phyloP scores from a whole-genome alignment of 495 filamentous ascomycete genomes.

The Aspergillus nanangensis region DNA sequence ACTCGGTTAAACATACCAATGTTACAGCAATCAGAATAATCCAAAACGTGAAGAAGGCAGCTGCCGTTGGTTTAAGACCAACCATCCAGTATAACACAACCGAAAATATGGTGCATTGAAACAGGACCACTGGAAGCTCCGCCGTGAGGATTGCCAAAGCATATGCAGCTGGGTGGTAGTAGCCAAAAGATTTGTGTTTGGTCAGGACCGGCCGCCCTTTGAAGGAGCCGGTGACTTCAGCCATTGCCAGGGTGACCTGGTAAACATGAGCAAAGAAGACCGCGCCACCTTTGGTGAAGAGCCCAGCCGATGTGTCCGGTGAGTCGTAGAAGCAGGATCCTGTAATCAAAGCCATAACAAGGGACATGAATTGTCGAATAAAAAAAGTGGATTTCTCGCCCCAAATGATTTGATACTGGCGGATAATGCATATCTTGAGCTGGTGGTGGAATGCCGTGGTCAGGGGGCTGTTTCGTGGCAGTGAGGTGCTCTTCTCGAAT shows the following conservation, averaged over 20 bases:
- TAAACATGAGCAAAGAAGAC: slow-evolving; percentile 69
- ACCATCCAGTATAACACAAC: slow-evolving; percentile 73
- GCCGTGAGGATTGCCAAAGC: slow-evolving; percentile 45
- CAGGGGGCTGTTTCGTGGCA: slow-evolving; percentile 38
- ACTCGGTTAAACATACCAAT: too few species aligned
- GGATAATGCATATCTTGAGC: slow-evolving; percentile 46
- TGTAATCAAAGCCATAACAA: slow-evolving; percentile 7
- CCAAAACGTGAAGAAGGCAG: slow-evolving; percentile 48
- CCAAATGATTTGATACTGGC: slow-evolving; percentile 52
- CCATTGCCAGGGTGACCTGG: slow-evolving; percentile 65
- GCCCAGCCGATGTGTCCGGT: neutral
- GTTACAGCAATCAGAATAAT: slow-evolving; percentile 41
- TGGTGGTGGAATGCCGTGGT: slow-evolving; percentile 48
- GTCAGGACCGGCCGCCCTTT: slow-evolving; percentile 53
- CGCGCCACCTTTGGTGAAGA: slow-evolving; percentile 46
- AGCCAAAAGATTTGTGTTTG: slow-evolving; percentile 69
- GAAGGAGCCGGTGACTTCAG: slow-evolving; percentile 66
- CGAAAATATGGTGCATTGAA: slow-evolving; percentile 11
- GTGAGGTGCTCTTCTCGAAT: neutral
- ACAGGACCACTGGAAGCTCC: neutral
- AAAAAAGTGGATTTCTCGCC: slow-evolving; percentile 52
- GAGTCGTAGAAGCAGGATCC: neutral
- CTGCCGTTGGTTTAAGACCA: slow-evolving; percentile 37
- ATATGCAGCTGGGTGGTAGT: slow-evolving; percentile 68
- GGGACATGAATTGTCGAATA: slow-evolving; percentile 48